These are phyloP conservation scores for Aspergillus sp. DNA, from an alignment of 2,329 filamentous ascomycete genomes.

Conservation along the genomic window DNA sequence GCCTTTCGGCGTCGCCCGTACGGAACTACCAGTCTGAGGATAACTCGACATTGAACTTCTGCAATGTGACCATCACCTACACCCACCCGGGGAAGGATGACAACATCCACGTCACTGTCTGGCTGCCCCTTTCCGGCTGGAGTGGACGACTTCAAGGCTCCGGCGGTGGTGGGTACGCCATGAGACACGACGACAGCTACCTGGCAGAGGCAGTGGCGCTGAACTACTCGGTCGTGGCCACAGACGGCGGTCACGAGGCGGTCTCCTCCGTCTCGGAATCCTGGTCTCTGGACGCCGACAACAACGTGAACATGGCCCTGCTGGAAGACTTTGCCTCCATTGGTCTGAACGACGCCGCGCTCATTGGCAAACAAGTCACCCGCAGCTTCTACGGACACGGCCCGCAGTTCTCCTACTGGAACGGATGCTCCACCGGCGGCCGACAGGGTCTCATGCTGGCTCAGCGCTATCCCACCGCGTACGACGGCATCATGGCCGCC, in stretches of 20 bases:
- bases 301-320: constrained; percentile 33
- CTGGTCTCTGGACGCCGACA: constrained; percentile 18
- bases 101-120: constrained; percentile 28
- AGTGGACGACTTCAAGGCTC: constrained; percentile 38
- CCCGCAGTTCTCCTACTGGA: constrained; percentile 42
- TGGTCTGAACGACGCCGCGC: constrained; percentile 32
- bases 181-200: not conserved
- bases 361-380: constrained; percentile 30
- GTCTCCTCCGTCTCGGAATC: not conserved
- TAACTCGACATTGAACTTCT: constrained; percentile 22
- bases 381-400: constrained; percentile 31
- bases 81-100: constrained; percentile 39
- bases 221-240: constrained; percentile 20
- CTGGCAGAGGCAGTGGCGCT: constrained; percentile 3
- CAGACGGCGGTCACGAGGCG: constrained; percentile 14
- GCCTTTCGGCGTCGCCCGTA: constrained; percentile 5
- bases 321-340: constrained; percentile 36
- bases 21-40: not conserved
- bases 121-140: constrained; percentile 34
- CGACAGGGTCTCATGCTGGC: constrained; percentile 46
- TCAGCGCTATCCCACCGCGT: constrained; percentile 45
- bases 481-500: constrained; percentile 46
- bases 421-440: constrained; percentile 48
- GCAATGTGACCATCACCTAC: constrained; percentile 40
- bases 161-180: constrained; percentile 38